Percentiles rank a stretch among this genome's conserved stretches.
phyloP scores from a whole-genome alignment of 108 stramenopile species.

The Discostella pseudostelligera region DNA sequence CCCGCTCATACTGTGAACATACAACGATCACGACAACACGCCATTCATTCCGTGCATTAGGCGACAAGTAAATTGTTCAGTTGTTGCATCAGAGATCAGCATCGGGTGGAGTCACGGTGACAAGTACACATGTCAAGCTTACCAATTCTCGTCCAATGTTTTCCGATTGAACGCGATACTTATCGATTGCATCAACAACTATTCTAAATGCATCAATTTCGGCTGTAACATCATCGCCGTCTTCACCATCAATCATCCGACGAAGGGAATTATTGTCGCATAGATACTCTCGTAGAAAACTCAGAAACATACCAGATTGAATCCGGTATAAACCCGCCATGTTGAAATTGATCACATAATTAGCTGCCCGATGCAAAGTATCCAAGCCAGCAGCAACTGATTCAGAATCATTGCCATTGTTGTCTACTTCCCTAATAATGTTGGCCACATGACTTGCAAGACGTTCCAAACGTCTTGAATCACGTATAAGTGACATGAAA shows the following conservation, averaged over 20 bases:
- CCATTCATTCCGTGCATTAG: too few relatives aligned
- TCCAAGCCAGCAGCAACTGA: slow-evolving; percentile 5
- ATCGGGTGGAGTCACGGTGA: background rate
- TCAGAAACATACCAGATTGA: slow-evolving; percentile 64
- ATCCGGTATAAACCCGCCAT: slow-evolving; percentile 68
- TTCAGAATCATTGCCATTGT: slow-evolving; percentile 3
- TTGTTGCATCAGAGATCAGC: background rate
- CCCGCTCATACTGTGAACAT: slow-evolving; percentile 12
- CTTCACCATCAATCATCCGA: slow-evolving; percentile 4
- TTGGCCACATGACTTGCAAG: slow-evolving; percentile 39
- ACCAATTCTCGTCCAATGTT: slow-evolving; percentile 40
- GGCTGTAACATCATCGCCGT: slow-evolving; percentile 16
- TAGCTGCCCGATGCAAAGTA: slow-evolving; percentile 43
- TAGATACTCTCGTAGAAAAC: slow-evolving; percentile 60
- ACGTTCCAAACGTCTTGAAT: slow-evolving; percentile 51
- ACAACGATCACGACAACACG: too few relatives aligned
- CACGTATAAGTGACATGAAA: slow-evolving; percentile 65
- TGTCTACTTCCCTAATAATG: background rate
- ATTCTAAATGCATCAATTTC: slow-evolving; percentile 41
- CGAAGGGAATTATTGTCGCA: slow-evolving; percentile 17
- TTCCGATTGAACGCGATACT: slow-evolving; percentile 42
- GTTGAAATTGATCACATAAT: slow-evolving; percentile 76
- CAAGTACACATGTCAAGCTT: background rate
- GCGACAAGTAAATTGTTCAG: too few relatives aligned
- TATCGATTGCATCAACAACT: slow-evolving; percentile 56